These are phyloP conservation scores for Agrostemma githago DNA, from an alignment of 148 eudicot genomes.

Conservation along the genomic window DNA sequence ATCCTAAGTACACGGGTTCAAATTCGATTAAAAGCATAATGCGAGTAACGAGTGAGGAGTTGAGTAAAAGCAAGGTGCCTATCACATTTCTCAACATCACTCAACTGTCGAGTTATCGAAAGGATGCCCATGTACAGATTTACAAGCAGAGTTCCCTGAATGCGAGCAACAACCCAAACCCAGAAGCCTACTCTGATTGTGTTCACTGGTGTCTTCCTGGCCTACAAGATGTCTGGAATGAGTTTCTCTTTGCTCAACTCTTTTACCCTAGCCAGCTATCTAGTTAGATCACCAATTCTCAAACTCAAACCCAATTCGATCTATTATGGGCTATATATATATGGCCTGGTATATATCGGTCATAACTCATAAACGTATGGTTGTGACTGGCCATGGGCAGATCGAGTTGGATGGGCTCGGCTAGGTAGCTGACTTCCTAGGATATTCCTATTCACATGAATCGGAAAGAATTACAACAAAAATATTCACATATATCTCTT, in stretches of 20 bases:
- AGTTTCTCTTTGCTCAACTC: slow-evolving; percentile 75
- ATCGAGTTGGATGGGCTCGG: too few species aligned
- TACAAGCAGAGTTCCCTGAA: slow-evolving; percentile 84
- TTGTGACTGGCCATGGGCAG: too few species aligned
- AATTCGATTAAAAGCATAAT: slow-evolving; percentile 61
- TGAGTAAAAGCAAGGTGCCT: slow-evolving; percentile 53
- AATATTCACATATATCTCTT: too few species aligned
- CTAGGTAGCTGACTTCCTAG: too few species aligned
- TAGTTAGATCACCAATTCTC: too few species aligned
- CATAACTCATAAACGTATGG: too few species aligned
- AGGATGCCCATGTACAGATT: slow-evolving; percentile 86
- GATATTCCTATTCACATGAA: too few species aligned
- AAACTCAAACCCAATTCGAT: too few species aligned
- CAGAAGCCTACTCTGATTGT: slow-evolving; percentile 70
- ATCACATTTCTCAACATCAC: slow-evolving; percentile 80
- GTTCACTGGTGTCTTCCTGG: slow-evolving; percentile 96
- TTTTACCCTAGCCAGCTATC: slow-evolving; percentile 43
- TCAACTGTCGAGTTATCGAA: slow-evolving; percentile 65
- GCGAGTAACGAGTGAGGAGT: slow-evolving; percentile 64
- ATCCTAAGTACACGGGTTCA: slow-evolving; percentile 72
- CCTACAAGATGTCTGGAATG: slow-evolving; percentile 92
- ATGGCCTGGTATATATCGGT: too few species aligned
- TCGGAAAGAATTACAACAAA: too few species aligned
- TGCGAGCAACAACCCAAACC: slow-evolving; percentile 69
- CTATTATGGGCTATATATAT: too few species aligned